These are phyloP conservation scores for Bauhinia variegata DNA, from an alignment of 306 rosid genomes.

Conservation along the genomic window DNA sequence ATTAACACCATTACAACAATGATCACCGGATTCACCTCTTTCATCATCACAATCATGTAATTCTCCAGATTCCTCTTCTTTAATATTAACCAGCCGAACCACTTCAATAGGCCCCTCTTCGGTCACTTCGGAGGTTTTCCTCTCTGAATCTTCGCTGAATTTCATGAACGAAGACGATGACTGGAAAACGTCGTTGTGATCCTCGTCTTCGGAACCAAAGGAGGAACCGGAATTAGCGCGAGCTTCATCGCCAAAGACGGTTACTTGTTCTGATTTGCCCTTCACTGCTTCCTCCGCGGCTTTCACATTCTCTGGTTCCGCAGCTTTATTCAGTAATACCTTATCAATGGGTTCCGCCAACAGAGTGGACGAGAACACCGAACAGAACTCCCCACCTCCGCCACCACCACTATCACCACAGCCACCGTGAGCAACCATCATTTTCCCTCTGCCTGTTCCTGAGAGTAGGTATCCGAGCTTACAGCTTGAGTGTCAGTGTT, in stretches of 20 bases:
- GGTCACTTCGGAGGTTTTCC: conserved; percentile 19
- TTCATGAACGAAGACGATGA: conserved; percentile 31
- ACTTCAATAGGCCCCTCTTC: conserved; percentile 11
- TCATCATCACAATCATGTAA: conserved; percentile 10
- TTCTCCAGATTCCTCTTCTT: conserved; percentile 45
- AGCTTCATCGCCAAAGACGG: neutral
- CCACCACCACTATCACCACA: conserved; percentile 8
- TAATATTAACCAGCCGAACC: conserved; percentile 21
- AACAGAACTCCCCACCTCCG: neutral
- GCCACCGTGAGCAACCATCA: conserved; percentile 40
- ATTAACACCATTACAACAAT: conserved; percentile 9
- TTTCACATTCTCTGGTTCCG: neutral
- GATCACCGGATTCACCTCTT: neutral
- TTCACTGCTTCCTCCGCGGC: conserved; percentile 12
- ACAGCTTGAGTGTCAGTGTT: conserved; percentile 3
- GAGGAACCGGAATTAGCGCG: neutral
- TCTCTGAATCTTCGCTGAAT: conserved; percentile 27
- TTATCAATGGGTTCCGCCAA: neutral
- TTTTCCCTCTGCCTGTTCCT: neutral
- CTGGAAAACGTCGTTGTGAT: conserved; percentile 26
- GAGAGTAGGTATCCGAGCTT: neutral
- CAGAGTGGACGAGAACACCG: conserved; percentile 9
- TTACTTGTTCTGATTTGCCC: conserved; percentile 38
- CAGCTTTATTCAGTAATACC: neutral
- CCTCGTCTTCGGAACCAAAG: neutral